Conservation (phyloP, 2,329 filamentous ascomycete genomes). For the Beauveria bassiana region DNA sequence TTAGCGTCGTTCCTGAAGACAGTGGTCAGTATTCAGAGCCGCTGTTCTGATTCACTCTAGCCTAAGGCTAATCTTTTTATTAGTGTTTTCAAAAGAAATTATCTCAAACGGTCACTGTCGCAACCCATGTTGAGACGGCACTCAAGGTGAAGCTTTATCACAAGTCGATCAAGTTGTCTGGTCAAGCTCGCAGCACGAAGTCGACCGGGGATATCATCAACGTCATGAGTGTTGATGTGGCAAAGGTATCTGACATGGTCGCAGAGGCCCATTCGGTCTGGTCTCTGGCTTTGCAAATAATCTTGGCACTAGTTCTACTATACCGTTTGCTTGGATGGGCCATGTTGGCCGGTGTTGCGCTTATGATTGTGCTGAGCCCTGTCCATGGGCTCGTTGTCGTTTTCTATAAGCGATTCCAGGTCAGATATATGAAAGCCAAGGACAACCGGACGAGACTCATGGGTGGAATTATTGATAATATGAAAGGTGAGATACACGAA, state of each 20-base stretch:
- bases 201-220: slow-evolving; percentile 92
- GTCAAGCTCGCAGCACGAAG: slow-evolving; percentile 74
- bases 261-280: slow-evolving; percentile 86
- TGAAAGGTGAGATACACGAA: slow-evolving; percentile 56
- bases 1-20: slow-evolving; percentile 68
- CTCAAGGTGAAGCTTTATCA: slow-evolving; percentile 78
- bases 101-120: slow-evolving; percentile 27
- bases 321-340: slow-evolving; percentile 83
- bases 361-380: slow-evolving; percentile 90
- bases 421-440: slow-evolving; percentile 93
- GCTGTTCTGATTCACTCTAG: slow-evolving; percentile 8
- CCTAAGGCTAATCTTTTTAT: slow-evolving; percentile 30
- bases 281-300: slow-evolving; percentile 88
- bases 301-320: slow-evolving; percentile 82
- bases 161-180: slow-evolving; percentile 76
- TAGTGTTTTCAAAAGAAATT: slow-evolving; percentile 15
- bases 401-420: slow-evolving; percentile 81
- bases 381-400: slow-evolving; percentile 80
- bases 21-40: slow-evolving; percentile 33
- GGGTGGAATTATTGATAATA: slow-evolving; percentile 90
- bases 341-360: slow-evolving; percentile 81
- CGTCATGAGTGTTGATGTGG: slow-evolving; percentile 90
- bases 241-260: slow-evolving; percentile 77
- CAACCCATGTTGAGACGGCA: slow-evolving; percentile 83
- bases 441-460: slow-evolving; percentile 78